Conservation (phyloP, 108 stramenopile species). For the Discostella pseudostelligera region DNA sequence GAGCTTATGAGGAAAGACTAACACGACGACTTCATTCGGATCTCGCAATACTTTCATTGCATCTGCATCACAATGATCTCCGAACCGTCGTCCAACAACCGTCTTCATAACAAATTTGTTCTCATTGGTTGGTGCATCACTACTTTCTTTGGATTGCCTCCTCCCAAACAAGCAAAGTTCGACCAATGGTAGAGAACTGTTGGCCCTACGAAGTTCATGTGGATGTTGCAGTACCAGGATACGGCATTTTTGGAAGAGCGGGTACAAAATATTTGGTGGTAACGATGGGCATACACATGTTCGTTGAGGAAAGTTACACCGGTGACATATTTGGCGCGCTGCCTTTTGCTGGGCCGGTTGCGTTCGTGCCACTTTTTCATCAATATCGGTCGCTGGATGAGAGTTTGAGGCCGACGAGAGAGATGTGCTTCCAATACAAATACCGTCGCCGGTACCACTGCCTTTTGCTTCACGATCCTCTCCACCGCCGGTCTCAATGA, state of each 20-base stretch:
- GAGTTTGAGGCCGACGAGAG: too few species aligned
- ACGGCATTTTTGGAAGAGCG: slow-evolving; percentile 32
- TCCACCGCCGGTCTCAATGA: too few species aligned
- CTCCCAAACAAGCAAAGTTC: slow-evolving; percentile 53
- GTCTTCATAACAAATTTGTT: slow-evolving; percentile 43
- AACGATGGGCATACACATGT: slow-evolving; percentile 66
- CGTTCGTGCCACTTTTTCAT: neutral
- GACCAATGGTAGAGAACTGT: slow-evolving; percentile 66
- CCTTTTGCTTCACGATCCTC: too few species aligned
- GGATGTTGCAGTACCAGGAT: slow-evolving; percentile 76
- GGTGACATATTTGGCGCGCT: slow-evolving; percentile 43
- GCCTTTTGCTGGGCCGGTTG: slow-evolving; percentile 1
- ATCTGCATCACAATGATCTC: slow-evolving; percentile 29
- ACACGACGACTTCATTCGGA: slow-evolving; percentile 33
- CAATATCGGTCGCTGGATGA: neutral
- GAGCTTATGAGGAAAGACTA: slow-evolving; percentile 44
- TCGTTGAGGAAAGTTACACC: slow-evolving; percentile 52
- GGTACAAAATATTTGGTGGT: slow-evolving; percentile 36
- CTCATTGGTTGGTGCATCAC: neutral
- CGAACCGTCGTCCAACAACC: slow-evolving; percentile 52
- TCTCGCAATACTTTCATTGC: slow-evolving; percentile 39
- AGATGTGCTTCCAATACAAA: too few species aligned
- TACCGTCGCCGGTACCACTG: too few species aligned
- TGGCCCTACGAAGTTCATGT: slow-evolving; percentile 65
- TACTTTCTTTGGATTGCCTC: neutral